A percentile compares a stretch with the other conserved stretches of the same genome.
Conservation (phyloP, 176 grass and related monocot genomes). For the Pontederia paniculata region DNA sequence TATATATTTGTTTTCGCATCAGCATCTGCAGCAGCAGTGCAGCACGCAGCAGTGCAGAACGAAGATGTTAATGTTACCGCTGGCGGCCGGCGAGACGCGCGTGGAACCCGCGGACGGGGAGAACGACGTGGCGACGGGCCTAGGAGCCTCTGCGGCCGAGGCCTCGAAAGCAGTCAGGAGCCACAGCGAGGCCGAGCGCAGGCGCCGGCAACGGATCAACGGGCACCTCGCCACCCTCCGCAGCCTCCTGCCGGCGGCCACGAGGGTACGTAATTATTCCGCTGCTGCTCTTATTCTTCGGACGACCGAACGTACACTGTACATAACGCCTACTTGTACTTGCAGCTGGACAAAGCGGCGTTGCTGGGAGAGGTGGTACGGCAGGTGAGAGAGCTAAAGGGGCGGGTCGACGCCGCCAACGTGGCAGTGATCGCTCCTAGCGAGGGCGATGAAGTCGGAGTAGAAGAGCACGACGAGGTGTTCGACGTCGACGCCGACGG, state of each 20-base stretch:
- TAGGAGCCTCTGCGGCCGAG: slow-evolving; percentile 10
- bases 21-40: too few relatives aligned
- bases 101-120: slow-evolving; percentile 18
- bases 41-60: too few relatives aligned
- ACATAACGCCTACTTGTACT: too few relatives aligned
- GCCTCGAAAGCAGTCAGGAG: slow-evolving; percentile 19
- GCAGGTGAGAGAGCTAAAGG: slow-evolving; percentile 67
- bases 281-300: background rate
- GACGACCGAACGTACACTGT: background rate
- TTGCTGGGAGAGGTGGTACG: slow-evolving; percentile 91
- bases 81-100: slow-evolving; percentile 19
- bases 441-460: slow-evolving; percentile 63
- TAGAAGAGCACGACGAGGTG: slow-evolving; percentile 35
- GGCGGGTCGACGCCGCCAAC: slow-evolving; percentile 34
- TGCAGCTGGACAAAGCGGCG: slow-evolving; percentile 96
- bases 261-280: slow-evolving; percentile 29
- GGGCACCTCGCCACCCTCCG: slow-evolving; percentile 78
- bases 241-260: slow-evolving; percentile 61
- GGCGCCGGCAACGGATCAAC: slow-evolving; percentile 88
- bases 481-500: too few relatives aligned
- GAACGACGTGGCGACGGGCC: slow-evolving; percentile 13
- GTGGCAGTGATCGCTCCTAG: slow-evolving; percentile 42
- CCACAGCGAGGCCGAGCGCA: slow-evolving; percentile 85
- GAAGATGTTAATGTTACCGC: slow-evolving; percentile 22
- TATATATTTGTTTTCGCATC: too few relatives aligned